Conservation (phyloP, 73 alveolate genomes). For the Symbiodinium pilosum region DNA sequence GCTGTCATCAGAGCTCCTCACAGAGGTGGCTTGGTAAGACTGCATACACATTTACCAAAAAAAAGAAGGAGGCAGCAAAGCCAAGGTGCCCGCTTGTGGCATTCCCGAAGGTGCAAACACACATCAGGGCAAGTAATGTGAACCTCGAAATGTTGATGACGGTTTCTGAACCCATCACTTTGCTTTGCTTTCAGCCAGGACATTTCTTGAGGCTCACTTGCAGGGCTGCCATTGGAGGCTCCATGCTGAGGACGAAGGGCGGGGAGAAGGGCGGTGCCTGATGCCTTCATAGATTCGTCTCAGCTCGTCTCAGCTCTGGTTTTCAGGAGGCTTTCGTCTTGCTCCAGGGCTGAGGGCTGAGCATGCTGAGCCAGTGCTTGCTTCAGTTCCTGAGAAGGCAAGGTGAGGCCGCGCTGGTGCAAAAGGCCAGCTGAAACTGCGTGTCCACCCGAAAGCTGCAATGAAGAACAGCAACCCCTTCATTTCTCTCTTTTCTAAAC, state of each 20-base stretch:
- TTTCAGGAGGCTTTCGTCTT: too few species aligned
- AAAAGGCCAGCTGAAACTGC: neutral
- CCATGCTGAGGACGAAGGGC: neutral
- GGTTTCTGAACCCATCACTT: too few species aligned
- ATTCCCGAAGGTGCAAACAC: neutral
- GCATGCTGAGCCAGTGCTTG: neutral
- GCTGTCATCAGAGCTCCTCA: too few species aligned
- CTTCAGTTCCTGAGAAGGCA: neutral
- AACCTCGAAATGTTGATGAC: too few species aligned
- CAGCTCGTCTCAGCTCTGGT: too few species aligned
- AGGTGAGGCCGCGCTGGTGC: neutral
- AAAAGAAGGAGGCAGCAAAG: neutral
- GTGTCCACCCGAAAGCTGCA: neutral
- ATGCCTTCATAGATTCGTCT: too few species aligned
- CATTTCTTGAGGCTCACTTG: neutral
- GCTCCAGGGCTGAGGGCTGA: too few species aligned
- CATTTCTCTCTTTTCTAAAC: too few species aligned
- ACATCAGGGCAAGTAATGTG: neutral
- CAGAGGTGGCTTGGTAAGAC: too few species aligned
- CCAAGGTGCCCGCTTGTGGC: neutral
- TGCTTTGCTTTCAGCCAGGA: neutral
- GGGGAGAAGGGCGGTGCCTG: too few species aligned
- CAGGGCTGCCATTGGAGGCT: neutral
- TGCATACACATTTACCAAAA: too few species aligned
- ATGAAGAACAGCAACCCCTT: too few species aligned